These are phyloP conservation scores for Acarospora socialis DNA, from an alignment of 2,329 filamentous ascomycete genomes.

Conservation along the genomic window DNA sequence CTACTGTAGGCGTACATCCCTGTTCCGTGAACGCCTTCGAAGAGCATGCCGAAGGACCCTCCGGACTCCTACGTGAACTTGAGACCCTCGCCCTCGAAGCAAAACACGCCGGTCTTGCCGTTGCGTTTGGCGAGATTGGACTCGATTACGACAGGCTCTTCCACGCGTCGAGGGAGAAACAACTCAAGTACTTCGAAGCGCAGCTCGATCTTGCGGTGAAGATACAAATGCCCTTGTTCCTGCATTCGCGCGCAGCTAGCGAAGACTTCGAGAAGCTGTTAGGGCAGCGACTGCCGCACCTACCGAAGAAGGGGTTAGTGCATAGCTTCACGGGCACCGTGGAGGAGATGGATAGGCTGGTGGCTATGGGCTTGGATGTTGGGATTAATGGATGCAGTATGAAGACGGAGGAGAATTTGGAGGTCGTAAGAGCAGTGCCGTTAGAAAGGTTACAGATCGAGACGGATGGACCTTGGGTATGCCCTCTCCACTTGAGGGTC, in stretches of 20 bases:
- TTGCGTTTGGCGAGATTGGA: conserved; percentile 86
- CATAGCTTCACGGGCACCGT: conserved; percentile 87
- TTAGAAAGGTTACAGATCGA: conserved; percentile 79
- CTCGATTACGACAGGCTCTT: conserved; percentile 90
- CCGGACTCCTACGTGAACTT: conserved; percentile 42
- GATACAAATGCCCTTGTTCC: conserved; percentile 71
- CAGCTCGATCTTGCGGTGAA: conserved; percentile 68
- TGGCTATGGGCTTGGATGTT: conserved; percentile 70
- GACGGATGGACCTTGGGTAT: conserved; percentile 80
- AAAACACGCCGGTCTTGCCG: conserved; percentile 44
- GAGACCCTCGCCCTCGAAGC: conserved; percentile 47
- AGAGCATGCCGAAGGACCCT: conserved; percentile 32
- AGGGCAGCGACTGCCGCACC: conserved; percentile 42
- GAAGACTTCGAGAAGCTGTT: conserved; percentile 68
- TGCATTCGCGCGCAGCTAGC: conserved; percentile 81
- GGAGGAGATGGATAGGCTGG: conserved; percentile 69
- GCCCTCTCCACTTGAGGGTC: conserved; percentile 6
- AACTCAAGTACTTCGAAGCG: conserved; percentile 70
- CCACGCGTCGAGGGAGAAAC: conserved; percentile 62
- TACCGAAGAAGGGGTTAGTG: conserved; percentile 69
- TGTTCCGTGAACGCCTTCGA: conserved; percentile 75
- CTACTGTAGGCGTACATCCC: conserved; percentile 86
- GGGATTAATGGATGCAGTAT: conserved; percentile 95
- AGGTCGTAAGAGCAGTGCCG: conserved; percentile 65
- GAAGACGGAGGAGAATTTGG: conserved; percentile 84